phyloP scores from a whole-genome alignment of 345 rosid genomes.

The Linum tenue region DNA sequence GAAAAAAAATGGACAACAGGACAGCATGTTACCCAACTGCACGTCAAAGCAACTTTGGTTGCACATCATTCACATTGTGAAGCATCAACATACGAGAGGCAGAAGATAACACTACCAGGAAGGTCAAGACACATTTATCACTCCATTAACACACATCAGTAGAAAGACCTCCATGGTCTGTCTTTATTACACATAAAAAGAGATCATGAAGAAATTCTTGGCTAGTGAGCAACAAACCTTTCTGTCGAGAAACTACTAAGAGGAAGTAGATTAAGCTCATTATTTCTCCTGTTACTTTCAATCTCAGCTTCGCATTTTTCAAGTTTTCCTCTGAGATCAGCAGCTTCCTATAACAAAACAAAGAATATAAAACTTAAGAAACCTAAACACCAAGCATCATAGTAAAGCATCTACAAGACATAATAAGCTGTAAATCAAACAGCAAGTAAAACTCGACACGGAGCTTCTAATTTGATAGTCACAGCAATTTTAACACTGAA shows the following conservation, averaged over 20 bases:
- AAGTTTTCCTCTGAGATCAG: conserved; percentile 54
- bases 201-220: neutral
- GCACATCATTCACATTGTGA: too few species aligned
- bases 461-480: too few species aligned
- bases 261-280: conserved; percentile 65
- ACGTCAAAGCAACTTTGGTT: too few species aligned
- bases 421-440: neutral
- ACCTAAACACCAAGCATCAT: neutral
- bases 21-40: too few species aligned
- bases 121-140: too few species aligned
- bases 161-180: too few species aligned
- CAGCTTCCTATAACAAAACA: conserved; percentile 45
- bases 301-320: conserved; percentile 72
- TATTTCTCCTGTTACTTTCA: conserved; percentile 57
- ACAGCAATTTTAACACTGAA: too few species aligned
- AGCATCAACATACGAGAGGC: too few species aligned
- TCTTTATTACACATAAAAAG: neutral
- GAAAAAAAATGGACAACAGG: neutral
- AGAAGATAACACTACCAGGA: too few species aligned
- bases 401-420: neutral
- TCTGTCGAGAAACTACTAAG: conserved; percentile 45
- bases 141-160: too few species aligned
- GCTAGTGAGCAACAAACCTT: conserved; percentile 28
- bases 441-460: too few species aligned
- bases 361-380: neutral